These are phyloP conservation scores for Butyriboletus appendiculatus DNA, from an alignment of 1,284 basidiomycete species.

Conservation along the genomic window DNA sequence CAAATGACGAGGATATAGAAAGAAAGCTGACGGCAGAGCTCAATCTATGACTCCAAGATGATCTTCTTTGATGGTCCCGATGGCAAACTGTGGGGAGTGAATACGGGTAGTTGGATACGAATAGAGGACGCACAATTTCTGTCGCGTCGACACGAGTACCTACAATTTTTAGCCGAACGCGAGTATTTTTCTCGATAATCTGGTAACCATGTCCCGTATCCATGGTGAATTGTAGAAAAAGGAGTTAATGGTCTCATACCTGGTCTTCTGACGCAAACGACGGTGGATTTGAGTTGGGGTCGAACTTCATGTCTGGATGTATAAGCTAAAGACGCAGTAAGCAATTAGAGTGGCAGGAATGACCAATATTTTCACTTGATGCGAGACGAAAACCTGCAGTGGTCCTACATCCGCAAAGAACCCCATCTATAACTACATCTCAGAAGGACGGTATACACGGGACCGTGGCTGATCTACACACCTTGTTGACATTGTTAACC, in stretches of 20 bases:
- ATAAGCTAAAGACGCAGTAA: slow-evolving; percentile 64
- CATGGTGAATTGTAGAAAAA: background rate
- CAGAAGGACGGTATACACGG: background rate
- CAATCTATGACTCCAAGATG: slow-evolving; percentile 84
- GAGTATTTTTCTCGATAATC: slow-evolving; percentile 93
- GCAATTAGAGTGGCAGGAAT: slow-evolving; percentile 14
- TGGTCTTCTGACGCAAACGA: slow-evolving; percentile 90
- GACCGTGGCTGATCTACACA: slow-evolving; percentile 37
- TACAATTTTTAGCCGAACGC: slow-evolving; percentile 93
- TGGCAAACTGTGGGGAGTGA: slow-evolving; percentile 68
- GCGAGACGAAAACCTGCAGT: slow-evolving; percentile 88
- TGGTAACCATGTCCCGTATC: slow-evolving; percentile 29
- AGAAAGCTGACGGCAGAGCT: background rate
- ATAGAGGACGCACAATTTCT: slow-evolving; percentile 75
- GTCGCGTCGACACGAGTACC: slow-evolving; percentile 97
- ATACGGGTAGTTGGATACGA: background rate
- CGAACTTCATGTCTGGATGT: slow-evolving; percentile 90
- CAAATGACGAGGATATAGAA: background rate
- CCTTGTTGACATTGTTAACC: slow-evolving; percentile 96
- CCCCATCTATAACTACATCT: slow-evolving; percentile 72
- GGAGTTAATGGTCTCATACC: slow-evolving; percentile 40
- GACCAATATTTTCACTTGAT: slow-evolving; percentile 69
- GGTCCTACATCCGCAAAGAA: slow-evolving; percentile 98
- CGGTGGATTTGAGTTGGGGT: slow-evolving; percentile 91
- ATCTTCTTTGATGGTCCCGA: slow-evolving; percentile 94